Evolutionary conservation across 805 yeast genomes (phyloP), one percentile per base, ranked within the genome.

Genomic region (Crinitomyces ghanaensis): DNA sequence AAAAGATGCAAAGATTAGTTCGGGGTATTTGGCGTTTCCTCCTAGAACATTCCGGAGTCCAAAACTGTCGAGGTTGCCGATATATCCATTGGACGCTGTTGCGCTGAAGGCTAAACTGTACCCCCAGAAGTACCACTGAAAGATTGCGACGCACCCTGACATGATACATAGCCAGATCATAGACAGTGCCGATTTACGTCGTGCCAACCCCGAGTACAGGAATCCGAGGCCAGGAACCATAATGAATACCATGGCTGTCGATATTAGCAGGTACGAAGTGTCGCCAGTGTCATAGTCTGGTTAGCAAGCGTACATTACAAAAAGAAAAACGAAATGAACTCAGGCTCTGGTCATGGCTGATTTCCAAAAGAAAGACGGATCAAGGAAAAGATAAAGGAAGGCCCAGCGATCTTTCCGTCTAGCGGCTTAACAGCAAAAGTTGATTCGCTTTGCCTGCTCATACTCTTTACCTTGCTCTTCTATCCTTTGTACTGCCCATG

Each of bases 51-150:
- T 68, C 51, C 79, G 70, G 50, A 83, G 74, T 4, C 95, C 97
- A 57, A 86, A 82, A 29, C 75, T 68, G 46, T 75, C 76, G 46
- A 88, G 58, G 54, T 88, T 77, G 4, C 98, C 98, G 46, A 88
- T 88, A 54, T 77, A 91, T 28, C 77, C 74, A 56, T 86, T 85
- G 21, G 77, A 62, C 2, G 95, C 84, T 0, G 80, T 70, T n/a
- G 66, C 48, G 0, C 88, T 74, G 49, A 91, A 85, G 3, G 97
- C 93, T 27, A 88, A 59, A 0, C 95, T 83, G 54, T 83, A 86
- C n/a, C 95, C 96, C 95, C 97, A 91, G 53, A 88, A 84, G 57
- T 85, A 88, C 97, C 97, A 88, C 53, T 85, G 95, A 51, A 85
- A 72, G 34, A 73, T 66, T 1, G 80, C 84, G 5, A 84, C 73